Base-by-base conservation (phyloP, 2,329 filamentous ascomycete species). In the Fusarium nematophilum region DNA sequence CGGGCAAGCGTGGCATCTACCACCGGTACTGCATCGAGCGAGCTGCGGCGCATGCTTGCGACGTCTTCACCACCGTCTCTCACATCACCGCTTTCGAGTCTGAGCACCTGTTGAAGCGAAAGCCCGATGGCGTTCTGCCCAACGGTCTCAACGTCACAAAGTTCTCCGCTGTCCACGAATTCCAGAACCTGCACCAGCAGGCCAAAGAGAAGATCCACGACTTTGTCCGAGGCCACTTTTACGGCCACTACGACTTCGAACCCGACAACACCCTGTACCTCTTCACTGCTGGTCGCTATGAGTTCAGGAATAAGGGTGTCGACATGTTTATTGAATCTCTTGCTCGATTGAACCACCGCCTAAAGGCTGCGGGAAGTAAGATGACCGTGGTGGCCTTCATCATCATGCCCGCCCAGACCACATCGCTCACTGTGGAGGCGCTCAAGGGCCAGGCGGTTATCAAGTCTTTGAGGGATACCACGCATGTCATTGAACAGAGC, bases 321-420 rank as follows among this genome's bases (percentile, higher is more conserved):
- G 95, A 99, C 77, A 98, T 99, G 95, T 99, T 98, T 77, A 96
- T 99, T 67, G 95, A 99, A 78, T 95, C 93, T 4, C 81, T 99
- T 61, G 95, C 95, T 23, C 91, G 95, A 36, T 80, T 99, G 70
- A 99, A 99, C 78, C 93, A 98, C 80, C 87, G 90, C 31, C 86
- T 99, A 72, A 98, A 98, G 84, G 78, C 79, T 45, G 78, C 88
- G 7, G 92, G 92, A 42, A 96, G 92, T 67, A 96, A 95, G 78
- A 93, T 89, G 73, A 98, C 95, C 0, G 90, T 99, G 7, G 94
- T 99, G 14, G 94, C 95, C 15, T 99, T 99, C 74, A 91, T 99
- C 76, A 98, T 99, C 75, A 96, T 99, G 92, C 95, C 95, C 3
- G 95, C 95, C 1, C 93, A 98, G 78, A 98, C 94, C 2, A 91